Base-by-base conservation (phyloP, 2,329 filamentous ascomycete species). In the Penicillium sp. region DNA sequence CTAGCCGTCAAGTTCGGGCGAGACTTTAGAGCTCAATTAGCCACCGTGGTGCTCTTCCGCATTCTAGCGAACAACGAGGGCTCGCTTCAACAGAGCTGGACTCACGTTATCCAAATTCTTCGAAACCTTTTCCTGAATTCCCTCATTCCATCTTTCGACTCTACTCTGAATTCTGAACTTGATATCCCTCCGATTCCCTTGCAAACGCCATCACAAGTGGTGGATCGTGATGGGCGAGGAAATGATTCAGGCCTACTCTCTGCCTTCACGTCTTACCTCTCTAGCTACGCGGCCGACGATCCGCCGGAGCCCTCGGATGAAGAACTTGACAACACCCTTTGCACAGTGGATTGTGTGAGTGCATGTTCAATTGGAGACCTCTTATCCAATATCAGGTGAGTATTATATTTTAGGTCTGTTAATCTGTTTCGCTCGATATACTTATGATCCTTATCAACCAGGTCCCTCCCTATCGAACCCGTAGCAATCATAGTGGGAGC, bases 201-300 rank as follows among this genome's bases (percentile, higher is more conserved):
- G 52, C 94, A 97, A 71, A 92, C 88, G 13, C 93, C 95, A 1
- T 95, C 92, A 9, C 93, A 97, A 73, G 87, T 98, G 53, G 93
- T 99, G 67, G 95, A 98, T 74, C 88, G 94, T 60, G 93, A 89
- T 60, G 85, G 91, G 47, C 91, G 92, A 66, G 83, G 89, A 38
- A 87, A 84, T 61, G 95, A 99, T 30, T 88, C 89, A 2, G 93
- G 95, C 6, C 86, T 99, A 54, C 93, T 99, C 75, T 97, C 93
- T 4, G 93, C 94, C 1, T 92, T 99, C 71, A 96, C 94, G 0
- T 96, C 91, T 5, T 99, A 98, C 72, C 93, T 99, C 35, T 96
- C 93, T n/a, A 98, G 94, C 76, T 98, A 99, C 75, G 95, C 96
- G 47, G 96, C 95, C 11, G 95, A 98, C 76, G 95, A 99, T 73